Evolutionary conservation across 495 filamentous ascomycete genomes (phyloP).

Genomic region (Pseudoneurospora amorphoporcata): DNA sequence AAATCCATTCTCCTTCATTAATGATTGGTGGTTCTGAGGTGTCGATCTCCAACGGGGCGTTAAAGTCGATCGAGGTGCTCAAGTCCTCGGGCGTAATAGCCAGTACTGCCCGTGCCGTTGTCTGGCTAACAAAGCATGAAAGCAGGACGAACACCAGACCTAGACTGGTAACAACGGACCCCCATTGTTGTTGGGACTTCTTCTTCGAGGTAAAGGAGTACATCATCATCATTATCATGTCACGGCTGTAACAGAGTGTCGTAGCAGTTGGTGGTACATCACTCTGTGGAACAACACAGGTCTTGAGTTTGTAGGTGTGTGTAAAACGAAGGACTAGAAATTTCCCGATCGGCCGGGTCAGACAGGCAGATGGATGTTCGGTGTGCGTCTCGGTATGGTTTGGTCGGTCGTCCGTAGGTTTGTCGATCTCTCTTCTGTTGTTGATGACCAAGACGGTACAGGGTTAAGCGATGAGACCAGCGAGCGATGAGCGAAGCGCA

Average conservation of each 20-base stretch:
- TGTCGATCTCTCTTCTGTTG: neutral
- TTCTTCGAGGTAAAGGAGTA: neutral
- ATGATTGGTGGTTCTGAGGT: constrained; percentile 19
- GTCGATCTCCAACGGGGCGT: constrained; percentile 22
- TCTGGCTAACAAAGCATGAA: constrained; percentile 18
- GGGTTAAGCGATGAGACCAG: neutral
- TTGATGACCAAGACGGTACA: neutral
- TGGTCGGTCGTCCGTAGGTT: neutral
- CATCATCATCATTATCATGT: constrained; percentile 8
- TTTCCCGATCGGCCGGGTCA: constrained; percentile 16
- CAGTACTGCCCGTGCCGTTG: constrained; percentile 14
- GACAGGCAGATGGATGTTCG: constrained; percentile 14
- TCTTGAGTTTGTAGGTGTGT: neutral
- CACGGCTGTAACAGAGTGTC: constrained; percentile 10
- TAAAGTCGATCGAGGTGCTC: neutral
- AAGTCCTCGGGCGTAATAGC: constrained; percentile 17
- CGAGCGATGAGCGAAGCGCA: neutral
- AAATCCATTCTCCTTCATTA: constrained; percentile 26
- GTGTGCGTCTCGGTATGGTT: neutral
- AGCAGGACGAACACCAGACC: constrained; percentile 19
- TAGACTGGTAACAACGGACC: neutral
- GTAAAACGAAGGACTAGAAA: constrained; percentile 16
- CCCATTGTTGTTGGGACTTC: neutral
- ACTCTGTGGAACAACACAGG: constrained; percentile 11
- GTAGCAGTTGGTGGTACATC: constrained; percentile 16